These are phyloP conservation scores for Aurinia saxatilis DNA, from an alignment of 345 rosid genomes.

Conservation along the genomic window DNA sequence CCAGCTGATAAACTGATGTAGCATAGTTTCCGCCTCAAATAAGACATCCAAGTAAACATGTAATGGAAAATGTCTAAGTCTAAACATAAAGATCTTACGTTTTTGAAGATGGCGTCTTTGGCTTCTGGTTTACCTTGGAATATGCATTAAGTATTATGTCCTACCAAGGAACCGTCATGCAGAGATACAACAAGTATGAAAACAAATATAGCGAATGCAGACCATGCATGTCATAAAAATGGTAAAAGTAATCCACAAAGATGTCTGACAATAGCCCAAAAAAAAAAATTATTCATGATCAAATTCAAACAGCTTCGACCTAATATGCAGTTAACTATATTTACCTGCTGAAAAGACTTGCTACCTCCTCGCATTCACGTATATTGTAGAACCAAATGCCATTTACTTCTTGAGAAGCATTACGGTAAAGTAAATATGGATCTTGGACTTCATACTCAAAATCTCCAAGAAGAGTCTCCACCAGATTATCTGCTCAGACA, in stretches of 20 bases:
- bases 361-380: conserved; percentile 91
- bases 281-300: background rate
- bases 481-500: conserved; percentile 67
- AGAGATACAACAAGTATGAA: background rate
- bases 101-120: conserved; percentile 55
- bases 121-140: conserved; percentile 74
- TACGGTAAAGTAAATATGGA: conserved; percentile 88
- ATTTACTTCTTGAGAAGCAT: conserved; percentile 92
- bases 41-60: too few species aligned
- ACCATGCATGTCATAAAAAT: too few species aligned
- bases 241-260: too few species aligned
- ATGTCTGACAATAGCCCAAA: background rate
- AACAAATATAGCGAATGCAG: background rate
- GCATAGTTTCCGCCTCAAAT: too few species aligned
- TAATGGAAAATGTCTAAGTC: background rate
- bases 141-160: conserved; percentile 82
- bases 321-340: background rate
- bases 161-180: background rate
- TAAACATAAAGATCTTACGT: conserved; percentile 36
- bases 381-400: conserved; percentile 98
- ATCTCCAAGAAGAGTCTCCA: conserved; percentile 85
- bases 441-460: conserved; percentile 95
- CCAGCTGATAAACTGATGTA: background rate
- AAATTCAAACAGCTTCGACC: background rate
- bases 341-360: conserved; percentile 81